phyloP scores from a whole-genome alignment of 2,329 filamentous ascomycete species.

The Aureobasidium leucospermi region DNA sequence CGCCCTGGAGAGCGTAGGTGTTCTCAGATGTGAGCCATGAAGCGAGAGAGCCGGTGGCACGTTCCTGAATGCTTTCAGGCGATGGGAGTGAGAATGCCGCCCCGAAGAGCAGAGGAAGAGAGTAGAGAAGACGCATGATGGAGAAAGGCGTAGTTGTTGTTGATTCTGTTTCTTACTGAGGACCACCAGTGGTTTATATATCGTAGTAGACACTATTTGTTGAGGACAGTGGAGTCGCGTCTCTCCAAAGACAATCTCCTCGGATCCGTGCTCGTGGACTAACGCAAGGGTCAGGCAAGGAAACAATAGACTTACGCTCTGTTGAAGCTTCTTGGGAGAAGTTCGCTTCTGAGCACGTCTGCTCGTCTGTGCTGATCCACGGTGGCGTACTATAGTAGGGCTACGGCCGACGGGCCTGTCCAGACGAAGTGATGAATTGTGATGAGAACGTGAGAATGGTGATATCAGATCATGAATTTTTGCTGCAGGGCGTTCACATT shows the following conservation, averaged over 20 bases:
- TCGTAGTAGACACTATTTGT: neutral
- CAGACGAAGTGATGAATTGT: neutral
- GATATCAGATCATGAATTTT: neutral
- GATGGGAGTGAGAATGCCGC: constrained; percentile 15
- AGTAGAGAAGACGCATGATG: constrained; percentile 12
- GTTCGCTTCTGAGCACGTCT: neutral
- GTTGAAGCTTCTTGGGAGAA: neutral
- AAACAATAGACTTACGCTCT: neutral
- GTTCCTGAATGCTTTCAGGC: constrained; percentile 14
- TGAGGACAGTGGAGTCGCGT: neutral
- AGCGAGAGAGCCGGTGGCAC: constrained; percentile 20
- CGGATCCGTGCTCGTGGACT: neutral
- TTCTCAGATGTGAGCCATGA: constrained; percentile 39
- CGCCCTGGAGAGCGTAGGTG: constrained; percentile 42
- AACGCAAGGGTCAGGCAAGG: neutral
- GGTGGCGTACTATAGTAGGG: neutral
- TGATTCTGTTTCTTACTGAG: neutral
- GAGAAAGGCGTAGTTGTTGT: neutral
- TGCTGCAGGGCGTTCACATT: too few species aligned
- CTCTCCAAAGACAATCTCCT: neutral
- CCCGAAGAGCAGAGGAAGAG: constrained; percentile 11
- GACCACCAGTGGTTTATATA: neutral
- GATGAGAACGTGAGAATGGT: neutral
- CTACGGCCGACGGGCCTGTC: neutral
- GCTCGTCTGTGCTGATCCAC: neutral